phyloP scores from a whole-genome alignment of 371 early-diverging fungal genomes.

The Massospora cicadina region DNA sequence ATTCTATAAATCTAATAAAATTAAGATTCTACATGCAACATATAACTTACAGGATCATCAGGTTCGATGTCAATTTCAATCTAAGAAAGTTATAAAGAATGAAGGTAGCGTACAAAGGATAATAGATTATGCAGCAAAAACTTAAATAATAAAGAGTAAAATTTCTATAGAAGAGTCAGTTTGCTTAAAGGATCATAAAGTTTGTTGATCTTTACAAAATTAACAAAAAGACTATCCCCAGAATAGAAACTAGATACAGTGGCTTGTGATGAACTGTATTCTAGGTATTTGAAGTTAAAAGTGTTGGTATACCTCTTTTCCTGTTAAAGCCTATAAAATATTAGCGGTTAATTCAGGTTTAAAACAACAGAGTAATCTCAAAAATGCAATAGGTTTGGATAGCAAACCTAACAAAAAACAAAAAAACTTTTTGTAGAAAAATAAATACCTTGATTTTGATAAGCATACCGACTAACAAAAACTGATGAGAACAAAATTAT shows the following conservation, averaged over 20 bases:
- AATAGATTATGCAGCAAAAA: background rate
- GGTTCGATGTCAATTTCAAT: slow-evolving; percentile 87
- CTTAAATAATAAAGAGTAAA: background rate
- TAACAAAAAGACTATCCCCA: no score
- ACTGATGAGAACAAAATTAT: no score
- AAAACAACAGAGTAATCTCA: no score
- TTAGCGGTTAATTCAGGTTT: no score
- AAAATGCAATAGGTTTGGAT: no score
- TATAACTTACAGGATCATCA: slow-evolving; percentile 36
- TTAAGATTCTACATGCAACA: background rate
- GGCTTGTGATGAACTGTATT: no score
- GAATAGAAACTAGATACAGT: no score
- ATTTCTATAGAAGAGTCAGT: background rate
- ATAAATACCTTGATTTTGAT: slow-evolving; percentile 70
- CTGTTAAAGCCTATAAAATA: slow-evolving; percentile 85
- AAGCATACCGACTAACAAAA: slow-evolving; percentile 28
- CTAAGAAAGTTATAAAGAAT: slow-evolving; percentile 20
- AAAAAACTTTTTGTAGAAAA: slow-evolving; percentile 4
- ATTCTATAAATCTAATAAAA: slow-evolving; percentile 56
- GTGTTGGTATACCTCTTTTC: slow-evolving; percentile 70
- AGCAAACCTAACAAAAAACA: no score
- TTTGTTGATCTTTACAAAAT: no score
- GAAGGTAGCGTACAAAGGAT: background rate
- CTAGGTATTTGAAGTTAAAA: no score
- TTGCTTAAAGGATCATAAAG: no score